Base-by-base conservation (phyloP, 768 basidiomycete species). In the Auriscalpium microsporum region DNA sequence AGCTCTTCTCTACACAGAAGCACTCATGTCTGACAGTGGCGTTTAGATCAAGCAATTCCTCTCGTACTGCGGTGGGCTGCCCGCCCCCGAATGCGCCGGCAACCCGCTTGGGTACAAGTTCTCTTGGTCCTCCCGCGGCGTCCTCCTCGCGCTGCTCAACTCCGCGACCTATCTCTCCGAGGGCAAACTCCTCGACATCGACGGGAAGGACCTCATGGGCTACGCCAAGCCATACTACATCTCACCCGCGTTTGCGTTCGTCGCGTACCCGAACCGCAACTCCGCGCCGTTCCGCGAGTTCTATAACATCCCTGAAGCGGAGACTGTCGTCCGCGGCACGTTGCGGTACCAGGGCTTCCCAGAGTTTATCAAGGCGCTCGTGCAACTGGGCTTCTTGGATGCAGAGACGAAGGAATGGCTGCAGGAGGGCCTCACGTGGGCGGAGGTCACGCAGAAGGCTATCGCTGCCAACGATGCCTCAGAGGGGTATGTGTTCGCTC, bases 81-180 rank as follows among this genome's bases (percentile, higher is more conserved):
- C 94, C 48, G 91, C 94, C 0, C 90, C 93, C 8, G 86, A 91
- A 64, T 87, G 87, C 66, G 82, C 92, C 4, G 84, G 85, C 65
- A 99, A 98, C 75, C 94, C 96, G 2, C 86, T 98, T 55, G 95
- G 95, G 10, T 99, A 97, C 83, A 97, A 97, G 71, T 97, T 99
- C 75, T 96, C 93, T 38, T 98, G 96, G 96, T 95, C 93, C 8
- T 90, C 94, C 8, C 87, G 93, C 19, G 95, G 94, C 51, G 94
- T 94, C 45, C 86, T 99, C 54, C 87, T 97, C 62, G 95, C 96
- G 2, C 81, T 97, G 51, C 81, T 94, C 64, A 98, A 98, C 76
- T 76, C 80, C 37, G 96, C 92, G 17, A 84, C 88, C 3, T 94
- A 86, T 73, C 76, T 87, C 65, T 75, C 82, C 40, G 73, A 78